Conservation (phyloP, 140 eudicot species). For the Oenanthe javanica region DNA sequence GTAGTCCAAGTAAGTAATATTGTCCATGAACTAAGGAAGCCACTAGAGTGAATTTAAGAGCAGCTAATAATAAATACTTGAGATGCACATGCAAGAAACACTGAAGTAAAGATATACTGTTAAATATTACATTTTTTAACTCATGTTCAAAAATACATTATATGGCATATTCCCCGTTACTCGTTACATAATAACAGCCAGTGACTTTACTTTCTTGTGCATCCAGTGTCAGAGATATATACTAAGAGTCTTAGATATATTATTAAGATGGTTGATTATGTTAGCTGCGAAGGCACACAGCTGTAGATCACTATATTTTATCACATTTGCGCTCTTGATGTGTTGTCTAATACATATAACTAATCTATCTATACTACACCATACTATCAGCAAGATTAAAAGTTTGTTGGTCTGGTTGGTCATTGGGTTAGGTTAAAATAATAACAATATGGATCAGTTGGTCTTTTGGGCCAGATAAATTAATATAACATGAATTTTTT, state of each 20-base stretch:
- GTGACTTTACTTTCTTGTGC: background rate
- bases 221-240: background rate
- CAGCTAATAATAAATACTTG: background rate
- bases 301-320: background rate
- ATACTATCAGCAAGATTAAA: too few relatives aligned
- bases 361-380: too few relatives aligned
- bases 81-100: background rate
- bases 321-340: background rate
- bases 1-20: too few relatives aligned
- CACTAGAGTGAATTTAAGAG: background rate
- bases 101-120: background rate
- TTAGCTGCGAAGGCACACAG: background rate
- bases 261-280: background rate
- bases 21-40: background rate
- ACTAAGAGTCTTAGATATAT: background rate
- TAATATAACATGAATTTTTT: too few relatives aligned
- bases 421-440: too few relatives aligned
- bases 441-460: too few relatives aligned
- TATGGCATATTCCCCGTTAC: background rate
- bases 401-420: too few relatives aligned
- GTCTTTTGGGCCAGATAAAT: too few relatives aligned
- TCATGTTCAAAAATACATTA: background rate
- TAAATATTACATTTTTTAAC: background rate
- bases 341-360: background rate
- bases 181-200: background rate